Conservation (phyloP, 75 land plant genomes). For the Azolla pinnata region DNA sequence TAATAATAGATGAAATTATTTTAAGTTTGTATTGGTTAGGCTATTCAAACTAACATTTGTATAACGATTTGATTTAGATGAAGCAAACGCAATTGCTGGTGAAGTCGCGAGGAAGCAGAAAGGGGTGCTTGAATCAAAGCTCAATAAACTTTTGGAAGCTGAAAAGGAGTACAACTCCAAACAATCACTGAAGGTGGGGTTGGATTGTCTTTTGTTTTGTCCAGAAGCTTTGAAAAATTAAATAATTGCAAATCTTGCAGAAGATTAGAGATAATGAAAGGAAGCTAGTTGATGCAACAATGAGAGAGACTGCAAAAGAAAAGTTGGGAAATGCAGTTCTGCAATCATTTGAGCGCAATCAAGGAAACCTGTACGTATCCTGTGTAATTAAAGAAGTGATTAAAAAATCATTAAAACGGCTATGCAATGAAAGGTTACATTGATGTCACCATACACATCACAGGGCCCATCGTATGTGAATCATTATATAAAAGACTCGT, state of each 20-base stretch:
- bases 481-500: too few relatives aligned
- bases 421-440: background rate
- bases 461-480: too few relatives aligned
- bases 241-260: too few relatives aligned
- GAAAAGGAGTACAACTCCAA: constrained; percentile 59
- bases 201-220: too few relatives aligned
- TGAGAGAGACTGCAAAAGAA: constrained; percentile 46
- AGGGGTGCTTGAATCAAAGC: constrained; percentile 35
- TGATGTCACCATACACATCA: background rate
- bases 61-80: constrained; percentile 27
- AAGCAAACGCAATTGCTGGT: constrained; percentile 25
- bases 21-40: too few relatives aligned
- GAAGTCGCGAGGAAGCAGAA: constrained; percentile 14
- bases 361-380: constrained; percentile 12
- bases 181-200: too few relatives aligned
- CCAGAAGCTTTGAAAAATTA: too few relatives aligned
- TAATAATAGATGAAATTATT: too few relatives aligned
- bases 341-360: constrained; percentile 41
- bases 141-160: constrained; percentile 56
- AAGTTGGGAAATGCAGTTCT: constrained; percentile 37
- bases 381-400: too few relatives aligned
- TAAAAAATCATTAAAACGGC: too few relatives aligned
- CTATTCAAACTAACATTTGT: too few relatives aligned
- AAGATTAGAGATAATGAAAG: constrained; percentile 8
- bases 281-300: constrained; percentile 11